Base-by-base conservation (phyloP, 139 green algal species). In the Raphidocelis subcapitata region DNA sequence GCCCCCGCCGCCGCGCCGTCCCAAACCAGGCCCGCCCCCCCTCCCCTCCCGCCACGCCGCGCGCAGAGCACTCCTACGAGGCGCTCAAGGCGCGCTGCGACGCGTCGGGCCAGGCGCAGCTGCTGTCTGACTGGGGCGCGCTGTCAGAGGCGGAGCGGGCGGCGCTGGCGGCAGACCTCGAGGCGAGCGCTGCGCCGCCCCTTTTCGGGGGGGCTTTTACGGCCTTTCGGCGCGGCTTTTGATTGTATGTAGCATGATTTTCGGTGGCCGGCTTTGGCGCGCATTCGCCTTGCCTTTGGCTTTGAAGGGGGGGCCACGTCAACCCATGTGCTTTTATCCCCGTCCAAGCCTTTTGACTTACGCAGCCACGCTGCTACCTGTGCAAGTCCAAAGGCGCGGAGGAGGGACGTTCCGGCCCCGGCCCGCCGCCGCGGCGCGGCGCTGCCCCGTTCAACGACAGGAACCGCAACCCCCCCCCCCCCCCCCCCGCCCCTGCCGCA, bases 41-140 rank as follows among this genome's bases (percentile, higher is more conserved):
- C 12, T 14, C n/a, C 12, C 54, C 10, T 61, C 54, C n/a, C n/a
- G n/a, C n/a, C n/a, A n/a, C n/a, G n/a, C n/a, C n/a, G n/a, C n/a
- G n/a, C n/a, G n/a, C n/a, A n/a, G n/a, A n/a, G n/a, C n/a, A n/a
- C n/a, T n/a, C n/a, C n/a, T n/a, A n/a, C n/a, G 54, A 14, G 24
- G 54, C 54, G 5, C 41, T 72, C 18, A 51, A 60, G 2, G 49
- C 51, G 5, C 37, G 59, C 1, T 79, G 69, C 3, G 66, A 71
- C 10, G 63, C 51, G n/a, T 67, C 72, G 1, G 81, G 81, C 0
- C 87, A 92, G 64, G 67, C 67, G 3, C 87, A 92, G 51, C 55
- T 92, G 0, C 52, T 91, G 33, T 67, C 69, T 3, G 54, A 76
- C 33, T 92, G 84, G 79, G 73, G 73, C 1, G 2, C 23, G 0